A percentile compares a stretch with the other conserved stretches of the same genome.
These are phyloP conservation scores for Ciborinia camelliae DNA, from an alignment of 2,329 filamentous ascomycete genomes.

Conservation along the genomic window DNA sequence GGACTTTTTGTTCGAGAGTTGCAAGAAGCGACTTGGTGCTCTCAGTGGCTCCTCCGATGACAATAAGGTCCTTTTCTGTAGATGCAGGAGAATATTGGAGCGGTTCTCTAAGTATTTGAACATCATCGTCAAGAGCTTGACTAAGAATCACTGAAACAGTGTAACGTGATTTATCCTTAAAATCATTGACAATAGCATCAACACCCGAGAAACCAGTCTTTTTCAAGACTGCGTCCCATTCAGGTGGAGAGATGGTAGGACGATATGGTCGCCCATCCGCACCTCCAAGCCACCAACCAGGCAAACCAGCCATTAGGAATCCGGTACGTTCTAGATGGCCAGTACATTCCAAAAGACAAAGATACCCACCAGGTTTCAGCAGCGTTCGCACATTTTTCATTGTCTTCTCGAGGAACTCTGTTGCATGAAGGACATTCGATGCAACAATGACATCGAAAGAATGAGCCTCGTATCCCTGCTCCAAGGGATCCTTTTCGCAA, in stretches of 20 bases:
- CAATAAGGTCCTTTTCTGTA: conserved; percentile 2
- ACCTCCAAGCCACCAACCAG: conserved; percentile 14
- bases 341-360: conserved; percentile 21
- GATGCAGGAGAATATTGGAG: not conserved
- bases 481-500: conserved; percentile 2
- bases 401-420: conserved; percentile 22
- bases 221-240: conserved; percentile 20
- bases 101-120: conserved; percentile 15
- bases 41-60: not conserved
- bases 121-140: conserved; percentile 22
- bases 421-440: conserved; percentile 33
- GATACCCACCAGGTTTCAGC: conserved; percentile 26
- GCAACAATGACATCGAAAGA: conserved; percentile 29
- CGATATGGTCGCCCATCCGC: conserved; percentile 32
- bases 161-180: conserved; percentile 2
- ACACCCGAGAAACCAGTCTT: conserved; percentile 19
- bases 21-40: not conserved
- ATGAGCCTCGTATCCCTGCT: conserved; percentile 11
- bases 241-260: conserved; percentile 22
- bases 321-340: not conserved
- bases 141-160: conserved; percentile 8
- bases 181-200: conserved; percentile 15
- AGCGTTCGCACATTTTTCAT: conserved; percentile 26
- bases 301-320: conserved; percentile 12
- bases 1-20: not conserved